Evolutionary conservation across 352 stramenopile species (phyloP), one percentile per base, ranked within the genome.

Genomic region (Globisporangium cystogenes): DNA sequence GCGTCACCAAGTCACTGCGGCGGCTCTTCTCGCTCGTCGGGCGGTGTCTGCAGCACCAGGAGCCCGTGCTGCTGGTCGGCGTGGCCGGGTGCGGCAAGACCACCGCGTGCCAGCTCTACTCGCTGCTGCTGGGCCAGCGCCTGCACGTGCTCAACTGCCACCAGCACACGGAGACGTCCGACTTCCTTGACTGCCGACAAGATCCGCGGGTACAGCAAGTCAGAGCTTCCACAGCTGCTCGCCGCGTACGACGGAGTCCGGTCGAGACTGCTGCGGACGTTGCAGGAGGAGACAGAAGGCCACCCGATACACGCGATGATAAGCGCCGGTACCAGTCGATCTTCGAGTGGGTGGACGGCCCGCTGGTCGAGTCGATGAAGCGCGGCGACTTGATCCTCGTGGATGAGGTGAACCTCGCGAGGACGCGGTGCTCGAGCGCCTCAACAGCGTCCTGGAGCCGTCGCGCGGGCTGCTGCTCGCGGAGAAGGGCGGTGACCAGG

Each of bases 401-500:
- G 14, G 98, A 99, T 72, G 98, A 99, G 81, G 97, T 99, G 57
- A 99, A 98, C 67, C 70, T 99, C 41, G 98, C 98, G 98, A 99
- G 76, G 98, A 99, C 84, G 97, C 98, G 12, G 98, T 99, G 23
- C 70, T 99, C 3, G 98, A 99, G 67, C 86, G 98, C 39, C 74
- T 99, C 16, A 99, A 99, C 66, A 99, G 92, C 74, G 97, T 99
- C 2, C 68, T 99, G 12, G 98, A 99, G 65, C 97, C 96, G 20
- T 96, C 91, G 1, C 76, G 97, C 15, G 98, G 86, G 3, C 62
- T 99, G 39, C 86, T 98, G 33, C 81, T 99, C 16, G 97, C 98
- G 24, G 98, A 99, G 67, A 99, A 99, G 65, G 97, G 97, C 59
- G 96, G 96, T 2, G 92, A 98, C 66, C 72, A 92, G 55, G 90